Evolutionary conservation across 2,329 filamentous ascomycete genomes (phyloP), one percentile per base, ranked within the genome.

Genomic region (Diplocarpon mali): DNA sequence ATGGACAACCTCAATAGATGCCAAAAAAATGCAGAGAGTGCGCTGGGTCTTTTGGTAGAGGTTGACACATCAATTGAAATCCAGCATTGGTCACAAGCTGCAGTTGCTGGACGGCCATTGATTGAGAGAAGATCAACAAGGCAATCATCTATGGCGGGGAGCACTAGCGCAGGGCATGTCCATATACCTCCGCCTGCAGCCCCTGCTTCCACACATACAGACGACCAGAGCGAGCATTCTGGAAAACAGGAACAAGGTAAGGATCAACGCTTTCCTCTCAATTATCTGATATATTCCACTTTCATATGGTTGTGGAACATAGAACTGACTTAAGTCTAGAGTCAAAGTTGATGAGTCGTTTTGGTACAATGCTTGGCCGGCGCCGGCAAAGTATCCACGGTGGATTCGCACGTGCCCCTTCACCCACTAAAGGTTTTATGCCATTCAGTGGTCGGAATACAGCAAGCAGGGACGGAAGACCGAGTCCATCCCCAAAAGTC

Each of bases 61-160:
- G 78, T 95, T 35, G 83, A 86, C 61, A 94, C 89, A 0, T 76
- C 80, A 14, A 83, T 83, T 59, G 92, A 98, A 67, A 90, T 98
- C 51, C 82, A 81, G 55, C 78, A 74, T 27, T 93, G 88, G 63
- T 68, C 71, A 2, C 40, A 43, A 32, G 48, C 65, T 61, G 57
- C 59, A 41, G 52, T 65, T 42, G 59, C 59, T 49, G 64, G 67
- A 48, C 62, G 56, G 40, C 53, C 57, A 15, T 49, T 57, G 16
- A 54, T 46, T 38, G 62, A 66, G 47, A 55, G 57, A 15, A 48
- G 47, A 28, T 37, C 40, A 10, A 38, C 40, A 27, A 57, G 55
- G 35, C 56, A 57, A 34, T 37, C 53, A n/a, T 60, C 58, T 17
- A 53, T 46, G 42, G 48, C 54, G 35, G 55, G 53, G n/a, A 50